Percentiles rank a stretch among this genome's conserved stretches.
Conservation (phyloP, 2,329 filamentous ascomycete genomes). For the Colletotrichum trifolii region DNA sequence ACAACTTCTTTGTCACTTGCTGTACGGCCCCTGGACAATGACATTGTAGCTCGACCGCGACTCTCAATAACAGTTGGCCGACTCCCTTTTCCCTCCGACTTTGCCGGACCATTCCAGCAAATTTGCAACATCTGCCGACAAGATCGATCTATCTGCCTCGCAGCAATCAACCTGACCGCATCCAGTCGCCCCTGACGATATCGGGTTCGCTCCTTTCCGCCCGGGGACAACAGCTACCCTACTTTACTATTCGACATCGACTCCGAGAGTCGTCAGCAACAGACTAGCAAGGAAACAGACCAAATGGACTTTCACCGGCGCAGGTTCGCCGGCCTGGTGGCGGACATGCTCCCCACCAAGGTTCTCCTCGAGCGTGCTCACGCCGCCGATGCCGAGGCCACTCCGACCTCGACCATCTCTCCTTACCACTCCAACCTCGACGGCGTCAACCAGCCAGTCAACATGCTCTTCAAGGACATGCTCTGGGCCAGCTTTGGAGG, state of each 20-base stretch:
- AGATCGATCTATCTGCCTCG: not conserved
- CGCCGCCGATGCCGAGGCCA: conserved; percentile 40
- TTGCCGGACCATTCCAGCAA: conserved; percentile 28
- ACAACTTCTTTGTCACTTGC: conserved; percentile 19
- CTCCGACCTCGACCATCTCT: conserved; percentile 59
- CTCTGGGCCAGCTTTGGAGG: conserved; percentile 72
- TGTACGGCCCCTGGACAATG: conserved; percentile 23
- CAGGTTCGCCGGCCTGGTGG: conserved; percentile 43
- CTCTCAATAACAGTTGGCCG: conserved; percentile 25
- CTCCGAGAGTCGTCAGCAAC: conserved; percentile 21
- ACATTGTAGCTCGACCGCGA: conserved; percentile 29
- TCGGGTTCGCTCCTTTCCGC: not conserved
- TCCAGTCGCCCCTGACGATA: not conserved
- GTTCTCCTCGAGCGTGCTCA: conserved; percentile 44
- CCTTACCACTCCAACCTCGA: conserved; percentile 67
- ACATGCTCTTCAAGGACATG: conserved; percentile 66
- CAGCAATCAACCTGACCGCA: not conserved
- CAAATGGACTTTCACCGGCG: conserved; percentile 47
- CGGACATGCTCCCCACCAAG: conserved; percentile 45
- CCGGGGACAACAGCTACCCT: conserved; percentile 7
- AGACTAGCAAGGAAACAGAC: conserved; percentile 18
- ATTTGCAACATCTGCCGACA: not conserved
- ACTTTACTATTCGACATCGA: conserved; percentile 12
- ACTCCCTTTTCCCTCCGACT: conserved; percentile 11
- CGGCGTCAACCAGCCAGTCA: conserved; percentile 69